These are phyloP conservation scores for Dalbergia cultrata DNA, from an alignment of 306 rosid genomes.

Conservation along the genomic window DNA sequence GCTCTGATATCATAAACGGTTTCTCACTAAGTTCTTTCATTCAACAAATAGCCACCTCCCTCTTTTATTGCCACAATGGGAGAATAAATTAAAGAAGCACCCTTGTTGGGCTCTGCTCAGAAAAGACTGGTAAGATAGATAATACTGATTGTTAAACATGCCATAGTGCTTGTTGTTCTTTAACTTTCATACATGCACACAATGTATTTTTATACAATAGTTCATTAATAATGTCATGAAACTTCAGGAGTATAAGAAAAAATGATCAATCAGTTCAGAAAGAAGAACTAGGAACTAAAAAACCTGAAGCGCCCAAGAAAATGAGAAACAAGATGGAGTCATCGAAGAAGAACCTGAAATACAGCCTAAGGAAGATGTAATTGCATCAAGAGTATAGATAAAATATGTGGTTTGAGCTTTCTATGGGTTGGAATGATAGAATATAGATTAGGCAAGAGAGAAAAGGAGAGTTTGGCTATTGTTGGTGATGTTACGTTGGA, in stretches of 20 bases:
- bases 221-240: slow-evolving; percentile 38
- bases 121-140: slow-evolving; percentile 74
- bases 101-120: slow-evolving; percentile 54
- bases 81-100: slow-evolving; percentile 89
- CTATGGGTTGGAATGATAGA: too few relatives aligned
- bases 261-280: slow-evolving; percentile 47
- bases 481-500: too few relatives aligned
- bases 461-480: too few relatives aligned
- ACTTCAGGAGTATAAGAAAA: slow-evolving; percentile 68
- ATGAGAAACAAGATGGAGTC: slow-evolving; percentile 60
- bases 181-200: not conserved
- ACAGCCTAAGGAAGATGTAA: slow-evolving; percentile 59
- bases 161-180: not conserved
- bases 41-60: slow-evolving; percentile 82
- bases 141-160: not conserved
- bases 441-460: too few relatives aligned
- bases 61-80: slow-evolving; percentile 89
- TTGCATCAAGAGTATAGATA: too few relatives aligned
- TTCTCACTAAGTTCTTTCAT: slow-evolving; percentile 47
- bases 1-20: slow-evolving; percentile 29
- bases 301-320: slow-evolving; percentile 56
- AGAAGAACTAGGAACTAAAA: slow-evolving; percentile 58
- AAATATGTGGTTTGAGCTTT: too few relatives aligned
- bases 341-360: slow-evolving; percentile 56
- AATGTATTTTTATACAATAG: not conserved